Evolutionary conservation across 2,329 filamentous ascomycete genomes (phyloP), one percentile per base, ranked within the genome.

Genomic region (Cladobotryum protrusum): DNA sequence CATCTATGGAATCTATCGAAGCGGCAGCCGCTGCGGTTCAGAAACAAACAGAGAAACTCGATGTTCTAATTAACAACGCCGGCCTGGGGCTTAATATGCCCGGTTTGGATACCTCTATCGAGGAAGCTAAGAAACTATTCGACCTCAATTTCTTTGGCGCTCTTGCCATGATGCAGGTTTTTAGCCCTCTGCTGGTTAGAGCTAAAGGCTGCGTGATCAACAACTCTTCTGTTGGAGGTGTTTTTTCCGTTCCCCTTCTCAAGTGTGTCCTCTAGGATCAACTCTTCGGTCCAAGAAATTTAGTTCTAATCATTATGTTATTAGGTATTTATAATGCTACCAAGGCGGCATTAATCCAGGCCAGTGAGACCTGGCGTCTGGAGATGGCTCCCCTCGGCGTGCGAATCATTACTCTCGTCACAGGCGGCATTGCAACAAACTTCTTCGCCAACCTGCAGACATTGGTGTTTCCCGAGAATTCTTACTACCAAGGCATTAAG

Each of bases 141-240:
- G 69, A 73, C 8, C 57, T 69, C 35, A 75, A 75, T 56, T 54
- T 70, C 41, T 73, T 66, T 62, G 67, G 64, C 2, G 48, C 59
- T 2, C 43, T 73, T 12, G 53, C 56, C n/a, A 61, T 70, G 44
- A 63, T 63, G 5, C 65, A 75, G 35, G 62, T 64, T 0, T 74
- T 73, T 52, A 45, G 57, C 7, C 59, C 58, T 19, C 55, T 65
- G n/a, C 44, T 61, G 14, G 61, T 65, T 43, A 54, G 54, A 24
- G 54, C 64, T 20, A 60, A 59, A 48, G 63, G 62, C 14, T 58
- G 59, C 11, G 46, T 66, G 33, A 56, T 63, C 11, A 44, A 50
- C 9, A 46, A 50, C 20, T 45, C 43, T 4, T 46, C 48, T 17
- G 36, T 47, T 7, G 35, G 45, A 19, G 45, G 41, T 8, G 9